Conservation (phyloP, 768 basidiomycete genomes). For the Fistulinella prunicolor region DNA sequence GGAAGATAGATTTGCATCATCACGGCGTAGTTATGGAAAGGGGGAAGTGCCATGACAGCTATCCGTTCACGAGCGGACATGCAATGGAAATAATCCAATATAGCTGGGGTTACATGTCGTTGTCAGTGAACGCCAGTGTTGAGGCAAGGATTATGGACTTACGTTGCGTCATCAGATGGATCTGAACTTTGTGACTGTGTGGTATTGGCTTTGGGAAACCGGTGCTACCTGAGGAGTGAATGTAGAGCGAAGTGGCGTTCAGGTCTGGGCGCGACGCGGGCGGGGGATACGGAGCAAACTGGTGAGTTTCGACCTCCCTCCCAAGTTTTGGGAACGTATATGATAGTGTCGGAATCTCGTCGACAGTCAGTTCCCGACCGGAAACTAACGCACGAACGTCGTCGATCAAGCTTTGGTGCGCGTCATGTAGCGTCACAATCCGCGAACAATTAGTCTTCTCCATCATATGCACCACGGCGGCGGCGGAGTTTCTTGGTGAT, state of each 20-base stretch:
- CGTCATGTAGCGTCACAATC: slow-evolving; percentile 11
- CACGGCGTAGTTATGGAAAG: slow-evolving; percentile 40
- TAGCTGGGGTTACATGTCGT: background rate
- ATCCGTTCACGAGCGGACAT: slow-evolving; percentile 5
- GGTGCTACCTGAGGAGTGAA: slow-evolving; percentile 37
- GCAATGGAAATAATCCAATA: background rate
- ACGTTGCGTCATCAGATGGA: slow-evolving; percentile 37
- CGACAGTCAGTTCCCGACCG: slow-evolving; percentile 1
- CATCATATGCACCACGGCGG: slow-evolving; percentile 22
- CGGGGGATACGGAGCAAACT: slow-evolving; percentile 12
- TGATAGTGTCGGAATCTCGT: slow-evolving; percentile 15
- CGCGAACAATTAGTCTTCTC: slow-evolving; percentile 16
- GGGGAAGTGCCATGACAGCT: slow-evolving; percentile 33
- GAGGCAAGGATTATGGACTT: slow-evolving; percentile 2
- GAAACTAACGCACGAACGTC: slow-evolving; percentile 2
- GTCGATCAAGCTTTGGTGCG: slow-evolving; percentile 11
- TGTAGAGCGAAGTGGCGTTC: slow-evolving; percentile 14
- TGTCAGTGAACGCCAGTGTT: background rate
- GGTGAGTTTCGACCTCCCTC: slow-evolving; percentile 17
- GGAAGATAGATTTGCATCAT: slow-evolving; percentile 31
- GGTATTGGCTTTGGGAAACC: slow-evolving; percentile 45
- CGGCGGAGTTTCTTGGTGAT: slow-evolving; percentile 21
- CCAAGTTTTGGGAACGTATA: slow-evolving; percentile 38
- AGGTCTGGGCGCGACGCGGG: slow-evolving; percentile 1
- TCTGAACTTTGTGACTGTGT: slow-evolving; percentile 29